Conservation (phyloP, 768 basidiomycete species). For the Tylopilus balloui region DNA sequence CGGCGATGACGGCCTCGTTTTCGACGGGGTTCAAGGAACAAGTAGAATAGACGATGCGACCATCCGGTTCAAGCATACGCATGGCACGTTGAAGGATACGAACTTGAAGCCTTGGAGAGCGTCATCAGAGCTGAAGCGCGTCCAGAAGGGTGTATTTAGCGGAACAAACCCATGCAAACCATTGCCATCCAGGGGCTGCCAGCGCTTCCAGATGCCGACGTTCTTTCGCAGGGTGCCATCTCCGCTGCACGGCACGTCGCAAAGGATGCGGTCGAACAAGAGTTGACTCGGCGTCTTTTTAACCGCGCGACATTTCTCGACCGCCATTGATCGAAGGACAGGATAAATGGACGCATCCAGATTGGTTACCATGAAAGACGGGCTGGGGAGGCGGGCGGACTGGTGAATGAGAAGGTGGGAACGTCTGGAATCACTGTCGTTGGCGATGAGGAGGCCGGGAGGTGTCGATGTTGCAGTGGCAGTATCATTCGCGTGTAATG, state of each 20-base stretch:
- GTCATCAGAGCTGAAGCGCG: constrained; percentile 2
- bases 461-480: constrained; percentile 63
- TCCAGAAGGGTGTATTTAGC: background rate
- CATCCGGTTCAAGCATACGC: constrained; percentile 75
- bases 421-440: constrained; percentile 91
- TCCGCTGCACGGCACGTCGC: constrained; percentile 97
- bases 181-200: constrained; percentile 86
- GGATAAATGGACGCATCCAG: constrained; percentile 90
- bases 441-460: constrained; percentile 85
- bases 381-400: constrained; percentile 87
- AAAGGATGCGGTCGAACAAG: constrained; percentile 88
- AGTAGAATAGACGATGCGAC: constrained; percentile 95
- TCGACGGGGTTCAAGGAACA: constrained; percentile 96
- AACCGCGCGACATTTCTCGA: constrained; percentile 29
- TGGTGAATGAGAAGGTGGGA: constrained; percentile 97
- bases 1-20: constrained; percentile 93
- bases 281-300: constrained; percentile 47
- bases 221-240: constrained; percentile 97
- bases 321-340: constrained; percentile 39
- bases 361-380: constrained; percentile 92
- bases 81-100: constrained; percentile 92
- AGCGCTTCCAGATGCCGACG: constrained; percentile 88
- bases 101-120: constrained; percentile 66
- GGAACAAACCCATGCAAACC: constrained; percentile 74
- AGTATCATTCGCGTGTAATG: constrained; percentile 78